Evolutionary conservation across 1,284 basidiomycete genomes (phyloP), one percentile per base, ranked within the genome.

Genomic region (Gomphus bonarii): DNA sequence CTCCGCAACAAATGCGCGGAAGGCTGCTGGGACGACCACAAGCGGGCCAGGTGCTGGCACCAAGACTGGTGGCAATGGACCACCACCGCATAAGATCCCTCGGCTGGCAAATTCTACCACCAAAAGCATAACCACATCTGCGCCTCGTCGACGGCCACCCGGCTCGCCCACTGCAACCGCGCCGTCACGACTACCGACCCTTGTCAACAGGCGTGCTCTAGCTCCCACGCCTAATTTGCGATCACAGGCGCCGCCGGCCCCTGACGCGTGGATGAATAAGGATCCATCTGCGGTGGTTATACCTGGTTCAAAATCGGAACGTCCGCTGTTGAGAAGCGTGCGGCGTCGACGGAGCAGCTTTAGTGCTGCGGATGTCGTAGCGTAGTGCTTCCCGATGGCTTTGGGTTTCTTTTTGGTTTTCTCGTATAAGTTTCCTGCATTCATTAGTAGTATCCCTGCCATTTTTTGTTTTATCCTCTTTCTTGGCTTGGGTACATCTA

Each of bases 261-360:
- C 75, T 3, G 79, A 81, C 66, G 80, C 81, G 10, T 90, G 86
- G 88, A 84, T 87, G 75, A 82, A 78, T 59, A 82, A 79, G 35
- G 82, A 84, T 64, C 75, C 79, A 0, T 71, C 79, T n/a, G 78
- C 80, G 3, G 80, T 87, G 22, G 84, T 87, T 22, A 78, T 81
- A 14, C 80, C 84, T 20, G 79, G 76, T 16, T 77, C 79, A 28
- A 88, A 86, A 68, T 75, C 80, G 3, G 82, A 80, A 62, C 76
- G 88, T 49, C 87, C 88, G 14, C 80, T 82, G 2, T 68, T 88
- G 62, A 74, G 85, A 56, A 83, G 75, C 55, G 77, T 88, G 36
- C 76, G 88, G 63, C 75, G 86, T 60, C 73, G 88, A 65, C 74
- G 88, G 59, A 90, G 88, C 65, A 90, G 88, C 64, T 91, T 91